Conservation (phyloP, 805 yeast species). For the Yarrowia alimentaria region DNA sequence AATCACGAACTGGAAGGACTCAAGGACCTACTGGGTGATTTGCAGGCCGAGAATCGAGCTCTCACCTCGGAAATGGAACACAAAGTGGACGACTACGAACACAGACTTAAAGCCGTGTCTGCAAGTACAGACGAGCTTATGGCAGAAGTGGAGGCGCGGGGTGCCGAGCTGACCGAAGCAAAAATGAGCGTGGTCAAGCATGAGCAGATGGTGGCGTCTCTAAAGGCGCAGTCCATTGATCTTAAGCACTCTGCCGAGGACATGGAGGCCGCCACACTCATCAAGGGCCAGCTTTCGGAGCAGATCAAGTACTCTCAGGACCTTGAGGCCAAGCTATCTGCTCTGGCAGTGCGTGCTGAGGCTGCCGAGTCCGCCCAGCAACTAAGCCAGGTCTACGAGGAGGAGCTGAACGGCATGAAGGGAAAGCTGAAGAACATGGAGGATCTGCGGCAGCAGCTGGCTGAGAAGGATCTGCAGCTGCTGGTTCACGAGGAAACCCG, state of each 20-base stretch:
- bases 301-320: constrained; percentile 49
- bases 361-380: constrained; percentile 48
- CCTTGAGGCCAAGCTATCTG: constrained; percentile 52
- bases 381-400: constrained; percentile 53
- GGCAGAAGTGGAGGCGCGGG: constrained; percentile 24
- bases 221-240: constrained; percentile 7
- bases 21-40: constrained; percentile 7
- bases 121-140: constrained; percentile 25
- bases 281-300: constrained; percentile 37
- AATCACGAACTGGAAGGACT: constrained; percentile 6
- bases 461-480: constrained; percentile 52
- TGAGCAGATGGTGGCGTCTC: constrained; percentile 29
- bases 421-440: constrained; percentile 45
- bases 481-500: constrained; percentile 49
- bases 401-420: constrained; percentile 50
- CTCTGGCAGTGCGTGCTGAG: constrained; percentile 53
- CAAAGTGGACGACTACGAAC: constrained; percentile 21
- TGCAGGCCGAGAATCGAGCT: not conserved
- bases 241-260: constrained; percentile 24
- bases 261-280: constrained; percentile 28
- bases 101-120: constrained; percentile 12
- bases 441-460: constrained; percentile 46
- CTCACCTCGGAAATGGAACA: constrained; percentile 15
- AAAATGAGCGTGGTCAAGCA: constrained; percentile 28
- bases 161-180: constrained; percentile 8